Evolutionary conservation across 225 moss, liverwort and hornwort species (phyloP).

Genomic region (Antitrichia curtipendula): DNA sequence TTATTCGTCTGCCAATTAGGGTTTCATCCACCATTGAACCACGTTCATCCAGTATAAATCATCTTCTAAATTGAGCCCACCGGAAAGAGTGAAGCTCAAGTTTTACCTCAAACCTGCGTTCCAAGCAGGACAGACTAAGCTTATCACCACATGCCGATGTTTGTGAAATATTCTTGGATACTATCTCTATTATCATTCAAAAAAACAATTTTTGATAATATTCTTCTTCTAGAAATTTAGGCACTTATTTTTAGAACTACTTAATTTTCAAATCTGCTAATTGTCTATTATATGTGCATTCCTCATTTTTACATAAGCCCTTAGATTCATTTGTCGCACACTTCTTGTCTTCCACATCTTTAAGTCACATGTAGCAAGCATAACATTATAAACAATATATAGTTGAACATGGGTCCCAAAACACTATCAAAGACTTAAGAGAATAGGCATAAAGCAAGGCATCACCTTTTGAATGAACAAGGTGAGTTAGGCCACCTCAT

Average conservation of each 20-base stretch:
- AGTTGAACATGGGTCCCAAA: fast-evolving
- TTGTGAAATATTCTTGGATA: not conserved
- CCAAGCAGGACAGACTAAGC: too few relatives aligned
- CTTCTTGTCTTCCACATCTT: not conserved
- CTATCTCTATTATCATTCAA: not conserved
- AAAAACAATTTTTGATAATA: not conserved
- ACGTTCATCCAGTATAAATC: not conserved
- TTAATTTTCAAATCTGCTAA: not conserved
- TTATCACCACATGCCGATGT: too few relatives aligned
- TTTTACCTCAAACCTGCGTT: not conserved
- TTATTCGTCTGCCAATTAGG: not conserved
- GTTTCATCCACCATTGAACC: not conserved
- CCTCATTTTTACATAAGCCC: not conserved
- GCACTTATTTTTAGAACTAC: not conserved
- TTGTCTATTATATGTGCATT: not conserved
- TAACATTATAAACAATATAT: not conserved
- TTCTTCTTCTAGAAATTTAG: not conserved
- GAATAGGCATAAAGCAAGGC: not conserved
- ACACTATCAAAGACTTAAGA: fast-evolving
- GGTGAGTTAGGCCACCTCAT: not conserved
- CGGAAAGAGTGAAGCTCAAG: not conserved
- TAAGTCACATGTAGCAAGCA: not conserved
- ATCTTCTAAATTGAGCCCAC: not conserved
- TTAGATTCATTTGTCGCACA: fast-evolving
- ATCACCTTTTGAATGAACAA: not conserved